Evolutionary conservation across 1,139 yeast genomes (phyloP).

Genomic region (Suhomyces yuchorum): DNA sequence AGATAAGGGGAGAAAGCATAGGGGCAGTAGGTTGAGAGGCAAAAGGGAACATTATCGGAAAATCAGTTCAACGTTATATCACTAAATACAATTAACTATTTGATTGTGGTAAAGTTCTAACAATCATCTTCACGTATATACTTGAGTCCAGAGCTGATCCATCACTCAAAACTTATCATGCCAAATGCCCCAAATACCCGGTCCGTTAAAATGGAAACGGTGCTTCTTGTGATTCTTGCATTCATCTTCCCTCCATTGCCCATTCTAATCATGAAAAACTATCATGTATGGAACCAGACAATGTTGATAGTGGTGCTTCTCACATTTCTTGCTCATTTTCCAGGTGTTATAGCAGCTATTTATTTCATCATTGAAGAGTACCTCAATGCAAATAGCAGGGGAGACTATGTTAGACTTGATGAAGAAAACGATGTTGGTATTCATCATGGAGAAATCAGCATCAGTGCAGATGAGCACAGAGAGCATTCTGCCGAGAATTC

Average conservation of each 20-base stretch:
- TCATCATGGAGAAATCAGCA: conserved; percentile 1
- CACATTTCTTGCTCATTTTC: conserved; percentile 42
- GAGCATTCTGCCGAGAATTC: background rate
- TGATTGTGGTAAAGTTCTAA: too few species aligned
- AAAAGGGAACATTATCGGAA: background rate
- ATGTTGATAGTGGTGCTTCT: conserved; percentile 37
- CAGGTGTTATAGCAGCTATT: conserved; percentile 39
- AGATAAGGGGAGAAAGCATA: background rate
- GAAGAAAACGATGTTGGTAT: conserved; percentile 13
- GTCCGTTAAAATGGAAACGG: conserved; percentile 7
- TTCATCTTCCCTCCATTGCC: conserved; percentile 46
- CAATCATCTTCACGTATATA: too few species aligned
- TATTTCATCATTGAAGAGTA: conserved; percentile 29
- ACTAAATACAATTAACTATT: background rate
- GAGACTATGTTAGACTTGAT: conserved; percentile 28
- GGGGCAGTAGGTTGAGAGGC: background rate
- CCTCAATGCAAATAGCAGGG: conserved; percentile 4
- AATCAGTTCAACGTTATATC: background rate
- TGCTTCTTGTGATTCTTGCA: conserved; percentile 36
- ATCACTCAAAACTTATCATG: background rate
- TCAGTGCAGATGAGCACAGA: conserved; percentile 3
- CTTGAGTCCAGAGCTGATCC: background rate
- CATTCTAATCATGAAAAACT: conserved; percentile 31
- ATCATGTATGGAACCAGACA: conserved; percentile 36
- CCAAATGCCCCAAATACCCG: background rate